Evolutionary conservation across 371 early-diverging fungal genomes (phyloP).

Genomic region (Zancudomyces culisetae): DNA sequence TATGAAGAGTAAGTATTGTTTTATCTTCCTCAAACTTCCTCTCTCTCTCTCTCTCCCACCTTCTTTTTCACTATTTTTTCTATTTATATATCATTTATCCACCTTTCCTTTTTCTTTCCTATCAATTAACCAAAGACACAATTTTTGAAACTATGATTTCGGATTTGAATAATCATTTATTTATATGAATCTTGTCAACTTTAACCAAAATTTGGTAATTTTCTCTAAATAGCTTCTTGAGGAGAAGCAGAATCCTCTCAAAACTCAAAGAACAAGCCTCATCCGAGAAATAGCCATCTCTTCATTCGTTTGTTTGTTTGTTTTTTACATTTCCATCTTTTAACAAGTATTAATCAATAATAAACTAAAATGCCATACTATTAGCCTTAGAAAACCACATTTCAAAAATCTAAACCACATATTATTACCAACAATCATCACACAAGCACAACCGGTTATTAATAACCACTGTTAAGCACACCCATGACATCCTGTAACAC

Average conservation of each 20-base stretch:
- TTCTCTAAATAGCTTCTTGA: constrained; percentile 22
- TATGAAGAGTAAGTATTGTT: constrained; percentile 65
- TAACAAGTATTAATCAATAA: no score
- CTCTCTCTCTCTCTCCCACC: not conserved
- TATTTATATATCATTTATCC: not conserved
- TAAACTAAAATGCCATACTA: no score
- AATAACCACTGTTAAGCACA: no score
- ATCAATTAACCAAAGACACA: not conserved
- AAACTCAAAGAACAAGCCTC: constrained; percentile 18
- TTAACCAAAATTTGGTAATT: no score
- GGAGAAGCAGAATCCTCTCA: constrained; percentile 20
- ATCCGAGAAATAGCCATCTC: constrained; percentile 4
- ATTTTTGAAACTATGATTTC: not conserved
- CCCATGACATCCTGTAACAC: no score
- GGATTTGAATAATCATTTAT: no score
- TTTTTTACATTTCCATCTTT: not conserved
- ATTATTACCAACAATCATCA: no score
- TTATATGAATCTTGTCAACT: no score
- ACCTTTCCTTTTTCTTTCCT: not conserved
- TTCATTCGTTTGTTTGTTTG: not conserved
- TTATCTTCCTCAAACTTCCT: not conserved
- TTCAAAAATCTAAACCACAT: no score
- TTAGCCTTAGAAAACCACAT: no score
- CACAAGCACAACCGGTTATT: no score
- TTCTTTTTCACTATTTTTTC: not conserved